These are phyloP conservation scores for Rhizophagus sp. DNA, from an alignment of 192 early-diverging fungal species.

Conservation along the genomic window DNA sequence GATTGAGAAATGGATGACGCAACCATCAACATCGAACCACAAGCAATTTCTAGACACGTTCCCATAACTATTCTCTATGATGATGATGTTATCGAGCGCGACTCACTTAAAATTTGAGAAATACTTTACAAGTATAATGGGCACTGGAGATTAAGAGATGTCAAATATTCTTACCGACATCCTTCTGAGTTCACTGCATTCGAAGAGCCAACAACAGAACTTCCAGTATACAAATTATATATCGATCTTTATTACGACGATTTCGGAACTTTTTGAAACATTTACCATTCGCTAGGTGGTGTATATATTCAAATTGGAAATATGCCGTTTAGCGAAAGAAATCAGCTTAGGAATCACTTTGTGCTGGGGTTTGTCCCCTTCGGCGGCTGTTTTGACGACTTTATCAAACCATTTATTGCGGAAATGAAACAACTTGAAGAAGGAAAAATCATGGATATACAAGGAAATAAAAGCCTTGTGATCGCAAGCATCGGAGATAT, in stretches of 20 bases:
- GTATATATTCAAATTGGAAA: slow-evolving; percentile 5
- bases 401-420: background rate
- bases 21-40: too few relatives aligned
- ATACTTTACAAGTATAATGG: background rate
- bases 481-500: background rate
- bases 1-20: background rate
- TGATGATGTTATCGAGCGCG: background rate
- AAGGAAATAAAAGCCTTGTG: background rate
- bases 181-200: background rate
- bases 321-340: background rate
- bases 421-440: background rate
- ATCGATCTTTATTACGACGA: slow-evolving; percentile 2
- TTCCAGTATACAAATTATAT: slow-evolving; percentile 4
- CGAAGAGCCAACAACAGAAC: background rate
- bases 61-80: background rate
- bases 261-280: background rate
- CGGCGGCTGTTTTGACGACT: background rate
- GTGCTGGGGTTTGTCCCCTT: slow-evolving; percentile 9
- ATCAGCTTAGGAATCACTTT: background rate
- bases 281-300: background rate
- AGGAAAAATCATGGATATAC: background rate
- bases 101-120: background rate
- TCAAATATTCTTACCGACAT: background rate
- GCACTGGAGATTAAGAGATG: background rate
- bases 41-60: background rate